These are phyloP conservation scores for Sphaerulina populicola DNA, from an alignment of 2,329 filamentous ascomycete species.

Conservation along the genomic window DNA sequence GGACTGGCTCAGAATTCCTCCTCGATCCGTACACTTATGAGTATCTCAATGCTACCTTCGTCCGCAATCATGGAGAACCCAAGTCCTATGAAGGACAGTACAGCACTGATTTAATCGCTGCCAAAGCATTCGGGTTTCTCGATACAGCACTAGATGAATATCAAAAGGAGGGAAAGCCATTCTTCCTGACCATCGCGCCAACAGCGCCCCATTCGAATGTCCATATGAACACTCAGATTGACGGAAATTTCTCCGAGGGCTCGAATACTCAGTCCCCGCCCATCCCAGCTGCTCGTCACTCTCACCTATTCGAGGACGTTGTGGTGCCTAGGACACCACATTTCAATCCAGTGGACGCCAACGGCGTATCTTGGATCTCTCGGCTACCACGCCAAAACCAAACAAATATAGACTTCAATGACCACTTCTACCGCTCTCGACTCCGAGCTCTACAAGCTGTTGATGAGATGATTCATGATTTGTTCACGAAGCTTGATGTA, in stretches of 20 bases:
- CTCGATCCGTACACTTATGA: constrained; percentile 58
- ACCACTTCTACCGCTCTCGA: constrained; percentile 46
- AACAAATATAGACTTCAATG: constrained; percentile 44
- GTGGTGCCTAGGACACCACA: constrained; percentile 54
- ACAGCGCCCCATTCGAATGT: constrained; percentile 58
- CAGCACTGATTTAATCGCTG: constrained; percentile 51
- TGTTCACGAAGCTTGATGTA: constrained; percentile 38
- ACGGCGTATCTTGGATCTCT: constrained; percentile 42
- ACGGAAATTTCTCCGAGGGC: constrained; percentile 30
- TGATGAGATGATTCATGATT: constrained; percentile 46
- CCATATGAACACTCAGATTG: constrained; percentile 26
- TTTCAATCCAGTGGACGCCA: constrained; percentile 53
- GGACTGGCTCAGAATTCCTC: constrained; percentile 45
- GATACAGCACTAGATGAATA: constrained; percentile 48
- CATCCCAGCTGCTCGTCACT: constrained; percentile 53
- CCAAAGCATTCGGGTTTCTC: constrained; percentile 53
- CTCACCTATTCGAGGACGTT: constrained; percentile 52
- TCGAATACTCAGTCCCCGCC: constrained; percentile 38
- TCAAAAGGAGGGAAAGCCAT: constrained; percentile 41
- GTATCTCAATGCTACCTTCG: constrained; percentile 58
- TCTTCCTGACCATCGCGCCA: constrained; percentile 60
- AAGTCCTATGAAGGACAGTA: constrained; percentile 50
- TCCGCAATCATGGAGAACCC: constrained; percentile 51
- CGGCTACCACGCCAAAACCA: constrained; percentile 40
- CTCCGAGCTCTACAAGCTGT: constrained; percentile 47